Evolutionary conservation across 495 filamentous ascomycete genomes (phyloP).

Genomic region (Xylaria palmicola): DNA sequence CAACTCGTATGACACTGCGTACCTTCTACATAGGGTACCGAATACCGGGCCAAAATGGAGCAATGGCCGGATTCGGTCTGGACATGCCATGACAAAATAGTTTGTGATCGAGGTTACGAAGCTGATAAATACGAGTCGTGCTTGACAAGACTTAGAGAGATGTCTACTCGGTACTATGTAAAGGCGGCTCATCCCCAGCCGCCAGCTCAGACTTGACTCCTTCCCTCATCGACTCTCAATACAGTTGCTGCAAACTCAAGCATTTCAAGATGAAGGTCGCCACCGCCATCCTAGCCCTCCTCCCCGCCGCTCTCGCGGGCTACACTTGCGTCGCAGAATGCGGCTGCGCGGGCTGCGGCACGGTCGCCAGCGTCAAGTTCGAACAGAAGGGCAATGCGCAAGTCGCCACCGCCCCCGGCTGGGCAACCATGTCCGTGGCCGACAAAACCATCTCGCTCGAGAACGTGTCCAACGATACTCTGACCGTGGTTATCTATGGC

Average conservation of each 20-base stretch:
- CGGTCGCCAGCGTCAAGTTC: slow-evolving; percentile 2
- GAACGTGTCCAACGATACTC: slow-evolving; percentile 7
- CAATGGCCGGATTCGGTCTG: background rate
- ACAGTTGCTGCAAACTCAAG: background rate
- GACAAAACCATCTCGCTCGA: background rate
- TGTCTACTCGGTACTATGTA: background rate
- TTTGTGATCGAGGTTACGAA: background rate
- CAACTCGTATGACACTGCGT: background rate
- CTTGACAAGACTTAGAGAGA: background rate
- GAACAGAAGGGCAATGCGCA: background rate
- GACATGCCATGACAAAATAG: background rate
- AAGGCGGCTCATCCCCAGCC: background rate
- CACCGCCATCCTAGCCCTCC: slow-evolving; percentile 7
- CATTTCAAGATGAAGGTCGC: slow-evolving; percentile 5
- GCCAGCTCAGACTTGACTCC: background rate
- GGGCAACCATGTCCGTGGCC: slow-evolving; percentile 8
- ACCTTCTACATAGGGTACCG: background rate
- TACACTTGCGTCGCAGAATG: slow-evolving; percentile 9
- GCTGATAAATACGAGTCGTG: background rate
- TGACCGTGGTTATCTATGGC: slow-evolving; percentile 7
- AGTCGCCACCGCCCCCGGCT: slow-evolving; percentile 5
- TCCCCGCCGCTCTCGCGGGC: slow-evolving; percentile 7
- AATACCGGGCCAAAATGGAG: background rate
- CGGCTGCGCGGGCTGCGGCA: slow-evolving; percentile 11
- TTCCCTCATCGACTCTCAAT: background rate